Conservation (phyloP, 2,329 filamentous ascomycete species). For the Pyricularia sp. region DNA sequence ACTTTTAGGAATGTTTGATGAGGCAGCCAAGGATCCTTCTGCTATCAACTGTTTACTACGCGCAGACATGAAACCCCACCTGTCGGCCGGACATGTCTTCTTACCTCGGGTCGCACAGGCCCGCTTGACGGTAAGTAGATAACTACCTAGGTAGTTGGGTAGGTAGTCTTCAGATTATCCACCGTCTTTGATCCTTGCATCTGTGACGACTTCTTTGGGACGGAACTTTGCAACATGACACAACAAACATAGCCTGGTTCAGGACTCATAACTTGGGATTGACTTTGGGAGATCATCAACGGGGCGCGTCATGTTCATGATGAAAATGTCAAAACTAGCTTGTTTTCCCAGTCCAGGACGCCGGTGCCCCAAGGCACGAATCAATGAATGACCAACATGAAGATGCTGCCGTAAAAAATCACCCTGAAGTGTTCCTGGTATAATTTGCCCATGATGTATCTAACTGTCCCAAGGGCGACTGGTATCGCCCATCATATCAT, state of each 20-base stretch:
- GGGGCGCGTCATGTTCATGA: not conserved
- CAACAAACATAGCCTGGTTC: not conserved
- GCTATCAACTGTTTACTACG: not conserved
- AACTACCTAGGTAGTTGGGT: no score
- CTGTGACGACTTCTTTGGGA: not conserved
- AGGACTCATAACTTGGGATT: not conserved
- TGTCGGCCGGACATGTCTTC: not conserved
- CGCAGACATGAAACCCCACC: not conserved
- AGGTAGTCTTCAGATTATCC: not conserved
- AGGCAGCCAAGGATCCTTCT: not conserved
- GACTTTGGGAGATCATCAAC: not conserved
- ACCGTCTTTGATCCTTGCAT: not conserved
- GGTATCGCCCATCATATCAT: not conserved
- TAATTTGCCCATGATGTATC: not conserved
- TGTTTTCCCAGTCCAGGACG: not conserved
- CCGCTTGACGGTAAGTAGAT: no score
- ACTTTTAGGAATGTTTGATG: not conserved
- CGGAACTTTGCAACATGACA: not conserved
- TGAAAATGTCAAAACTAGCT: not conserved
- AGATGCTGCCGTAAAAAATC: not conserved
- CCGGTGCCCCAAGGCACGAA: not conserved
- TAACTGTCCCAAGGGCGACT: not conserved
- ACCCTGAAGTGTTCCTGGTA: not conserved
- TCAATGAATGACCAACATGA: constrained; percentile 1
- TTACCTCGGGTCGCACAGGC: not conserved